Evolutionary conservation across 139 green algal species (phyloP), one percentile per base, ranked within the genome.

Genomic region (Axilococcus clingmanii): DNA sequence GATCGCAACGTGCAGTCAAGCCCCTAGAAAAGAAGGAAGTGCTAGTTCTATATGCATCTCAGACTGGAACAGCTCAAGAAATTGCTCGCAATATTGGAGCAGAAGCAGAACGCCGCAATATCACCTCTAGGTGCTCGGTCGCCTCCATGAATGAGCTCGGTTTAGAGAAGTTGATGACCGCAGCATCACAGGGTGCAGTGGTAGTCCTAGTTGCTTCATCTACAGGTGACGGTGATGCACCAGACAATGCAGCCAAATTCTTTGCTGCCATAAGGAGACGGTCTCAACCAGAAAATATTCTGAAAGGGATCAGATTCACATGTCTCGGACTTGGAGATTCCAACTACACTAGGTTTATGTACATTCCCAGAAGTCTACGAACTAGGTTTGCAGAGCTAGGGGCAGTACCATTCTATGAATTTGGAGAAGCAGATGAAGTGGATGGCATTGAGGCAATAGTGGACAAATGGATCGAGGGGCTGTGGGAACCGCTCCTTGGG

Each of bases 321-420:
- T 62, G 81, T 5, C 68, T 96, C 55, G 90, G 89, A 5, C 63
- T 98, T 30, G 91, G 91, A 2, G 91, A 98, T 75, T 91, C 78
- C 48, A 98, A 98, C 69, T 98, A 97, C 69, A 97, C 89, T 9
- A 71, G 75, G 34, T 97, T 86, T 75, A 93, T 94, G 81, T 36
- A 57, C 5, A 78, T 96, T 19, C 73, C 88, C 0, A 73, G 88
- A 2, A 47, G 60, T 4, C 71, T 95, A 19, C 67, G 71, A 9
- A 68, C 32, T 33, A 65, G 61, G 4, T 68, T 98, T 25, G 33
- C 58, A 23, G 83, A 94, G 24, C 50, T 94, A 40, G 91, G 91
- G 9, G 91, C 81, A 0, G 50, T 45, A 17, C 48, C 44, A 16
- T 95, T 96, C 65, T 87, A 86, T 49, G 40, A 51, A 1, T 61